A percentile compares a stretch with the other conserved stretches of the same genome.
phyloP scores from a whole-genome alignment of 305 asterid species.

The Fraxinus latifolia region DNA sequence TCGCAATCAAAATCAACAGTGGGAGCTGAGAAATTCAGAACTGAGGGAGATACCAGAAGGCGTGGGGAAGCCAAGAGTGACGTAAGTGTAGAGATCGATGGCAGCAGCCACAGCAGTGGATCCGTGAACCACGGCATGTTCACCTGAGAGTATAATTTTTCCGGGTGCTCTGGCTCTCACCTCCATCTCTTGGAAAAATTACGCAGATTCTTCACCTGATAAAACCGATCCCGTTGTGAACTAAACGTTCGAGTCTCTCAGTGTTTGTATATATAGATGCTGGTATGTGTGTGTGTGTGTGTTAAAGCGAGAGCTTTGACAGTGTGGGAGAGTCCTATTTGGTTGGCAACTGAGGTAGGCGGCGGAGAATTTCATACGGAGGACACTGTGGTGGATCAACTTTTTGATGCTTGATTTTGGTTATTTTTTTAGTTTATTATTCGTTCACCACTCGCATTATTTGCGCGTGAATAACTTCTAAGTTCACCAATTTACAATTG shows the following conservation, averaged over 20 bases:
- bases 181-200: slow-evolving; percentile 49
- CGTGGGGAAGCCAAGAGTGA: slow-evolving; percentile 74
- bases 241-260: neutral
- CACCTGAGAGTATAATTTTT: slow-evolving; percentile 89
- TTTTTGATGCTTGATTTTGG: slow-evolving; percentile 15
- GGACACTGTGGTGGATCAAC: slow-evolving; percentile 8
- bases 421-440: neutral
- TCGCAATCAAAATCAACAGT: neutral
- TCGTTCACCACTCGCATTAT: slow-evolving; percentile 16
- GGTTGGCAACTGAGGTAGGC: neutral
- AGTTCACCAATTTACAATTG: neutral
- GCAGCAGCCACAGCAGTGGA: slow-evolving; percentile 96
- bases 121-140: slow-evolving; percentile 98
- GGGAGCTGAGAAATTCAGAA: neutral
- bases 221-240: neutral
- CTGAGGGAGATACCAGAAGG: slow-evolving; percentile 50
- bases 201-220: neutral
- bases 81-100: slow-evolving; percentile 85
- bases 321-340: neutral
- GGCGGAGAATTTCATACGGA: slow-evolving; percentile 10
- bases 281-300: neutral
- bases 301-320: neutral
- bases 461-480: slow-evolving; percentile 10
- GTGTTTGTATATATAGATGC: neutral
- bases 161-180: slow-evolving; percentile 97